Evolutionary conservation across 306 rosid genomes (phyloP), one percentile per base, ranked within the genome.

Genomic region (Lotus japonicus): DNA sequence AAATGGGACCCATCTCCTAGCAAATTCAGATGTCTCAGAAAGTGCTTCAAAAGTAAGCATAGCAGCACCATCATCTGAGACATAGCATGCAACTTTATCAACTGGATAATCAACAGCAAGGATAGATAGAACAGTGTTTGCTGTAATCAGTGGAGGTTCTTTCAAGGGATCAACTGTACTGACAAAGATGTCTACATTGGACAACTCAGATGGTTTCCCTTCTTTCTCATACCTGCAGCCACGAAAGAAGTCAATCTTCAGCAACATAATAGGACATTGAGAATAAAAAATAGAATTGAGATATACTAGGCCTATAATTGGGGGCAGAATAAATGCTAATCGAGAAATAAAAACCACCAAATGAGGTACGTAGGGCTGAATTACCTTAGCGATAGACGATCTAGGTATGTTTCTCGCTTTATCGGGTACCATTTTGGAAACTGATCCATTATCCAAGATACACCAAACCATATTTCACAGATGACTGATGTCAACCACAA

Each of bases 51-150:
- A 94, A 54, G 99, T 94, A 68, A 94, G 88, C 99, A 94, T 94
- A 54, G 99, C 99, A 68, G 99, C 99, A 77, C 99, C 99, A 84
- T 94, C 99, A 51, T 94, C 97, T 7, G 99, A 94, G 62, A 94
- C 97, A 68, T 94, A 94, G 87, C 99, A 94, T n/a, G 90, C 87
- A 62, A 90, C 95, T 80, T 94, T 94, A 41, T 94, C 99, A 2
- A 87, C 91, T 3, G 99, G 96, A 78, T 94, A 94, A 79, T 94
- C 97, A 45, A 86, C 99, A 9, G 92, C 86, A 28, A 94, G 96
- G 79, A 94, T 94, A 38, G 99, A 90, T 23, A 94, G 86, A 70
- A 94, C 99, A 1, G 97, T 94, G 82, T 94, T 94, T 42, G 97
- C 97, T 7, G 99, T 94, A 21, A 94, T 94, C 18, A 94, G 76